Evolutionary conservation across 2,329 filamentous ascomycete species (phyloP).

Genomic region (Colletotrichum euphorbiae): DNA sequence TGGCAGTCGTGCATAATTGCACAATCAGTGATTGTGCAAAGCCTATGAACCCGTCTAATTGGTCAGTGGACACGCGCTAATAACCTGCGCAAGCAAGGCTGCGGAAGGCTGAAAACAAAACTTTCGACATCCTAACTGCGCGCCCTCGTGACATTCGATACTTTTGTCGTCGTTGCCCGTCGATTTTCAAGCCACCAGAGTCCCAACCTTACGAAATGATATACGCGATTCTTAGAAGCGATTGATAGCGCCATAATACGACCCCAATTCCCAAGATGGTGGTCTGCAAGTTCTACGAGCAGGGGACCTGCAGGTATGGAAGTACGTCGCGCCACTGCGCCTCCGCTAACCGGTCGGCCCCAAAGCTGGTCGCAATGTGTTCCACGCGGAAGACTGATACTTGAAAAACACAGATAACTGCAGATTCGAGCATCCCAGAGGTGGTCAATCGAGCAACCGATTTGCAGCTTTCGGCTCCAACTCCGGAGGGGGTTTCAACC

Average conservation of each 20-base stretch:
- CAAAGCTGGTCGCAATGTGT: not conserved
- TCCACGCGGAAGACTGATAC: not conserved
- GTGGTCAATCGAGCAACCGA: conserved; percentile 37
- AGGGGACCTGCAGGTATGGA: conserved; percentile 65
- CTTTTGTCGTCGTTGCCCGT: not conserved
- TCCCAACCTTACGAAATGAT: conserved; percentile 19
- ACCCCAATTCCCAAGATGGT: conserved; percentile 47
- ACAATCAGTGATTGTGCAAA: too few species aligned
- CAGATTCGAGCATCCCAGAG: conserved; percentile 64
- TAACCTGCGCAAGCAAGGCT: conserved; percentile 23
- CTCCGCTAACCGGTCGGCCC: not conserved
- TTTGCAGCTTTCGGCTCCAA: conserved; percentile 39
- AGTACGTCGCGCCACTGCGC: conserved; percentile 51
- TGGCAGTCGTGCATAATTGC: too few species aligned
- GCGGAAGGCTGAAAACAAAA: conserved; percentile 35
- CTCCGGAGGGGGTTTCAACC: conserved; percentile 39
- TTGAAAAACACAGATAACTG: conserved; percentile 57
- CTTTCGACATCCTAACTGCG: conserved; percentile 23
- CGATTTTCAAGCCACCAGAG: not conserved
- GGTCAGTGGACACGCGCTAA: conserved; percentile 12
- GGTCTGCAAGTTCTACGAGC: conserved; percentile 62
- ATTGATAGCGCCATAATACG: not conserved
- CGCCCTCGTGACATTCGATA: not conserved
- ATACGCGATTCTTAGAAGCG: not conserved
- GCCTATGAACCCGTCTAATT: not conserved